Percentiles rank a stretch among this genome's conserved stretches.
phyloP scores from a whole-genome alignment of 2,329 filamentous ascomycete species.

The Venturia pyrina region DNA sequence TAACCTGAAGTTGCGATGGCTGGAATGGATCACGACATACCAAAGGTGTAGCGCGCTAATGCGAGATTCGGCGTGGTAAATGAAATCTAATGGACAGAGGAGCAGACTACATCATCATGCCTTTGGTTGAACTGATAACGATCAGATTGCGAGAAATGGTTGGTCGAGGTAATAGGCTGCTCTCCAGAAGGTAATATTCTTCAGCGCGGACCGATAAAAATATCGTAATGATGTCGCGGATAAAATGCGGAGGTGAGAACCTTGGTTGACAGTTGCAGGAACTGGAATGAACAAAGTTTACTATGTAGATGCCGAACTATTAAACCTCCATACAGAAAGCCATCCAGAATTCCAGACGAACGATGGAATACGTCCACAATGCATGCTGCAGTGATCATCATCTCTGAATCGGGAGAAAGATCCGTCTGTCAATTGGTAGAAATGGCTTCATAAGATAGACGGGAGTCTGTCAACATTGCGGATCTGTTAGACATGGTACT shows the following conservation, averaged over 20 bases:
- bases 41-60: background rate
- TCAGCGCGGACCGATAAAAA: background rate
- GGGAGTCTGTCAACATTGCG: too few species aligned
- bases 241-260: background rate
- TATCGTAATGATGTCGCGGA: background rate
- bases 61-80: background rate
- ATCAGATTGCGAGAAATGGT: background rate
- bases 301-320: too few species aligned
- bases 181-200: background rate
- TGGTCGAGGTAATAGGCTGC: background rate
- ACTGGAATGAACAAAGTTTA: background rate
- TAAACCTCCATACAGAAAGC: too few species aligned
- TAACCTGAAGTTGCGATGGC: background rate
- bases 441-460: too few species aligned
- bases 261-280: background rate
- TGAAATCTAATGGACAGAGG: too few species aligned
- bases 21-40: conserved; percentile 21
- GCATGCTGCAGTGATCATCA: too few species aligned
- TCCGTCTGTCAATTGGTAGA: too few species aligned
- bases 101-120: background rate
- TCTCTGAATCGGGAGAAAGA: too few species aligned
- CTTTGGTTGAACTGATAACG: background rate
- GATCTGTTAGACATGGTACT: too few species aligned
- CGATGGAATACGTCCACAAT: background rate
- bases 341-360: background rate